A percentile compares a stretch with the other conserved stretches of the same genome.
Evolutionary conservation across 345 rosid species (phyloP).

Genomic region (Anacardium occidentale): DNA sequence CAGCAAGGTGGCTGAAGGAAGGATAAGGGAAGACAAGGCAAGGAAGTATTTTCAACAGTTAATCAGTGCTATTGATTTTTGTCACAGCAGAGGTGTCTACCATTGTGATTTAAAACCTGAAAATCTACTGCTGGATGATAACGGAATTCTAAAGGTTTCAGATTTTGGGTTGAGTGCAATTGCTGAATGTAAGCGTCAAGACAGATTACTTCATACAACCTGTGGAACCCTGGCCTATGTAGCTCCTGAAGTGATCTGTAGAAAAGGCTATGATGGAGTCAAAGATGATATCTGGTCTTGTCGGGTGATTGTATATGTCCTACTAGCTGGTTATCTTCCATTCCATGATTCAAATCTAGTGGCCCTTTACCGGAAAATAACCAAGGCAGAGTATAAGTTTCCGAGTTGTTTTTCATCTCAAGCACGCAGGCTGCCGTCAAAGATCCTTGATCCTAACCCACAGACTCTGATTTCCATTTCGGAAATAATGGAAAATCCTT

Average conservation of each 20-base stretch:
- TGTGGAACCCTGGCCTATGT: conserved; percentile 50
- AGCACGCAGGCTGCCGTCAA: conserved; percentile 33
- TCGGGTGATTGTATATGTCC: conserved; percentile 40
- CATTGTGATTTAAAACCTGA: conserved; percentile 49
- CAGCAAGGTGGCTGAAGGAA: conserved; percentile 38
- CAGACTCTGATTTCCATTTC: conserved; percentile 33
- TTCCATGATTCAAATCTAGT: conserved; percentile 36
- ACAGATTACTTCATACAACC: conserved; percentile 42
- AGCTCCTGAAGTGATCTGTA: conserved; percentile 43
- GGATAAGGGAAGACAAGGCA: conserved; percentile 33
- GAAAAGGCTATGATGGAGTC: conserved; percentile 42
- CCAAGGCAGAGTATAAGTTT: conserved; percentile 36
- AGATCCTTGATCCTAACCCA: conserved; percentile 40
- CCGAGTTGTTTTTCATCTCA: conserved; percentile 41
- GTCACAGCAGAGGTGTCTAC: conserved; percentile 43
- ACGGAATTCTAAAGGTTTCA: conserved; percentile 36
- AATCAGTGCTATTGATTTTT: conserved; percentile 40
- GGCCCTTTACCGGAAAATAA: conserved; percentile 39
- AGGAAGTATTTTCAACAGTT: conserved; percentile 43
- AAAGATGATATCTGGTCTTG: conserved; percentile 47
- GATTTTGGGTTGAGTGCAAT: conserved; percentile 47
- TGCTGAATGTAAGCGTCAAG: conserved; percentile 32
- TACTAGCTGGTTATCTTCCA: conserved; percentile 45
- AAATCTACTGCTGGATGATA: conserved; percentile 39
- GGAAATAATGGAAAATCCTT: conserved; percentile 35